Evolutionary conservation across 2,329 filamentous ascomycete species (phyloP), one percentile per base, ranked within the genome.

Genomic region (Neopestalotiopsis sp.): DNA sequence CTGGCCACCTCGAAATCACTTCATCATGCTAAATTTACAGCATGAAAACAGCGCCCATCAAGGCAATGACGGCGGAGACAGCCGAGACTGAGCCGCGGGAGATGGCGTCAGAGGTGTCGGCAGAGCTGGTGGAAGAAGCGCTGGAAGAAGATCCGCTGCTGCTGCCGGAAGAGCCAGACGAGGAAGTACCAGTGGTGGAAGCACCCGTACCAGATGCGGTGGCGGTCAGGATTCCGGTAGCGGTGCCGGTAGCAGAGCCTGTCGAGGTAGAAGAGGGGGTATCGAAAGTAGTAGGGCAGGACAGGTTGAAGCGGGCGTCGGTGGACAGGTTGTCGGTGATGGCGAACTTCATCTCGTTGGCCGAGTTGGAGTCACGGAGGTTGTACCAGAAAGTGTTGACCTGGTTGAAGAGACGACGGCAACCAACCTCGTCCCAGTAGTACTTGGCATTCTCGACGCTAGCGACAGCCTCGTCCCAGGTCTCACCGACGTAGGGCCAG

Each of bases 391-490:
- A 90, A 66, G 86, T 88, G 71, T 86, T 83, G 49, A 79, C 81
- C 79, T 86, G 81, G 77, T 84, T 81, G 78, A 88, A 88, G 76
- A 89, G 86, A 70, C 83, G 81, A 70, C 83, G 81, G 84, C 90
- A 92, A 66, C 85, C 90, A 70, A 91, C 81, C 49, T 86, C 81
- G 65, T 85, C 80, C 88, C 89, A 92, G 84, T 90, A 92, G 71
- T 81, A 83, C 82, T 89, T 84, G 70, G 90, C 88, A 76, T 92
- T 92, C 40, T 82, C 78, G 38, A 86, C 78, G 71, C 82, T 86
- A 63, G 90, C 77, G 10, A 85, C 83, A 66, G 87, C 90, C 78
- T 85, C 73, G 66, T 88, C 88, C 79, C 84, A 86, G 65, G 82
- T 81, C 12, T 81, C 76, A 52, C 90, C 90, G 45, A 77, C 80